Evolutionary conservation across 2,329 filamentous ascomycete species (phyloP), one percentile per base, ranked within the genome.

Genomic region (Exophiala spinifera): DNA sequence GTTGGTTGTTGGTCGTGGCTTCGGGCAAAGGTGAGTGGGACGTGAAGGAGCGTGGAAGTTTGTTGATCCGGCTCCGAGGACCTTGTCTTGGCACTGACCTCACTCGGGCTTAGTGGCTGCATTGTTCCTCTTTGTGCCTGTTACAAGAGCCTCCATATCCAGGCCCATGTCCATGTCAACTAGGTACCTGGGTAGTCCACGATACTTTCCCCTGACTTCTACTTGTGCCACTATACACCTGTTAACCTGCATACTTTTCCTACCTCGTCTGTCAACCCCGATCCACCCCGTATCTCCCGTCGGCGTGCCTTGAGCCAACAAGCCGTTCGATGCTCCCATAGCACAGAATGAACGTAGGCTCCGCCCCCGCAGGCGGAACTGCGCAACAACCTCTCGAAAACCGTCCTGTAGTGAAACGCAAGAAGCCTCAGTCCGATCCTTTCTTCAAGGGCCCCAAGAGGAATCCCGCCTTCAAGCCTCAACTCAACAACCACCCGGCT

Each of bases 401-500:
- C 17, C 23, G 47, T 42, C 53, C 57, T 23, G 39, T 56, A 17
- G 42, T 59, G 31, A 61, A 46, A 36, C 51, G 61, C 28, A 61
- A 59, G 51, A 60, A 62, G 44, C 51, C 55, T 36, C 40, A n/a
- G 10, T 55, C 55, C 44, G 60, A 63, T 50, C 58, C 60, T 15
- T 62, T 63, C 40, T 60, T 57, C 49, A 56, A 57, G 43, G 54
- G 53, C 19, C 44, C 56, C 17, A 54, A 53, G 42, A 44, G 42
- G 49, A 50, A 52, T 28, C 28, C 50, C 31, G 33, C 46, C 11
- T 42, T 36, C 21, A 57, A 46, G 31, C 48, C 49, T 46, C 55
- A 47, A 21, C 39, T 47, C 31, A 63, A 60, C 46, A 59, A 57
- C 14, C 53, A 60, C 42, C 43, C 43, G n/a, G 54, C 53, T n/a